These are phyloP conservation scores for Picea sitchensis DNA, from an alignment of 75 land plant species.

Conservation along the genomic window DNA sequence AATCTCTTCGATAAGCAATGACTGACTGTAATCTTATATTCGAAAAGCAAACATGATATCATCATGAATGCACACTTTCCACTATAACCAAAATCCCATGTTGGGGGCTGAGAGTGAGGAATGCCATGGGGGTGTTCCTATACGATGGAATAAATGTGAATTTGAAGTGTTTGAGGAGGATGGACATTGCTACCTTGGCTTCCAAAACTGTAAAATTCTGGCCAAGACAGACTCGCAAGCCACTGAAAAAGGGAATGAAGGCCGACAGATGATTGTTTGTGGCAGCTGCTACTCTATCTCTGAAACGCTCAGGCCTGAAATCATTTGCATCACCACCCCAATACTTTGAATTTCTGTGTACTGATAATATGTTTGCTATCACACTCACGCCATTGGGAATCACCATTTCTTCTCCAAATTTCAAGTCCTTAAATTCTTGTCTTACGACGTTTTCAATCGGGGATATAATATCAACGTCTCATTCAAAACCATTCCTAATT, in stretches of 20 bases:
- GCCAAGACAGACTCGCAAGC: slow-evolving; percentile 32
- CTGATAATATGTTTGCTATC: slow-evolving; percentile 31
- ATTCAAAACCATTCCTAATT: slow-evolving; percentile 78
- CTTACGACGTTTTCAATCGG: slow-evolving; percentile 19
- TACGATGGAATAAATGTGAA: too few species aligned
- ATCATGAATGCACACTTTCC: too few species aligned
- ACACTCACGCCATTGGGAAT: slow-evolving; percentile 49
- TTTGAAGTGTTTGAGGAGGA: slow-evolving; percentile 17
- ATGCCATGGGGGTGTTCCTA: too few species aligned
- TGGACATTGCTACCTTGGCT: slow-evolving; percentile 19
- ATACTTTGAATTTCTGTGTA: slow-evolving; percentile 45
- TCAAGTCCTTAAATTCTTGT: slow-evolving; percentile 30
- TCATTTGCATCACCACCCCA: slow-evolving; percentile 69
- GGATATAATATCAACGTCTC: slow-evolving; percentile 59
- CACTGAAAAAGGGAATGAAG: slow-evolving; percentile 28
- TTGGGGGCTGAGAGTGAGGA: too few species aligned
- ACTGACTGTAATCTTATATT: too few species aligned
- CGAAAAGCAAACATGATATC: too few species aligned
- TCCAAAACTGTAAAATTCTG: slow-evolving; percentile 26
- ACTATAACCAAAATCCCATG: too few species aligned
- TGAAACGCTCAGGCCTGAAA: slow-evolving; percentile 57
- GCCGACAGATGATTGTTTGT: slow-evolving; percentile 35
- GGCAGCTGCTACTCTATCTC: slow-evolving; percentile 30
- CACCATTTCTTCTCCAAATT: slow-evolving; percentile 21
- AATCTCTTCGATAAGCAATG: too few species aligned